Evolutionary conservation across 164 flowering plant genomes (phyloP), one percentile per base, ranked within the genome.

Genomic region (Saururus chinensis): DNA sequence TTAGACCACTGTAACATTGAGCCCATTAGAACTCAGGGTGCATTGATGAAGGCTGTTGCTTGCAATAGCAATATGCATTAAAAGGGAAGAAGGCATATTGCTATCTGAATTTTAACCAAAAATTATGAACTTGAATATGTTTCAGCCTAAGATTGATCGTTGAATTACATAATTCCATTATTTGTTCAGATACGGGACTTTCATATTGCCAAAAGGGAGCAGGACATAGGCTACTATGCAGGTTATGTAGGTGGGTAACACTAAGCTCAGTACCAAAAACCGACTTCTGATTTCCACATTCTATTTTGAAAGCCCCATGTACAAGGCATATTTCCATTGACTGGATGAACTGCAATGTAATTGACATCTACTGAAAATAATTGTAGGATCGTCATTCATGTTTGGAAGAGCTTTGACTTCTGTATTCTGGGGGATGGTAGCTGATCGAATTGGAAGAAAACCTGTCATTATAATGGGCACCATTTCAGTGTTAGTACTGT

Each of bases 361-460:
- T 1, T 23, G 1, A 59, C n/a, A 30, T 22, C 0, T 48, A 52
- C 22, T 51, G 0, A 10, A 0, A 13, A 40, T 42, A 56, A n/a
- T 68, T 71, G 62, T 60, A 88, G 95, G 95, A 59, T 73, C 89
- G 67, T 64, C 96, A 19, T 86, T 66, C 65, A 84, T 88, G 91
- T n/a, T 88, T 66, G 97, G 97, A 45, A 83, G 97, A 82, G 84
- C 82, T 63, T 68, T 86, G 67, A 91, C 97, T 59, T 85, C 96
- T 64, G 63, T 84, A 58, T 66, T 79, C 5, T 90, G 97, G 96
- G 97, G 97, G 69, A 17, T 80, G 20, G 64, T 84, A 14, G 83
- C 97, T 30, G 97, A 90, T 77, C 79, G 84, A 54, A 82, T 80
- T 68, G 97, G 97, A 51, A 81, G 97, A 23, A 88, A 82, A 64